Base-by-base conservation (phyloP, 805 yeast species). In the Sungouiella blattae region DNA sequence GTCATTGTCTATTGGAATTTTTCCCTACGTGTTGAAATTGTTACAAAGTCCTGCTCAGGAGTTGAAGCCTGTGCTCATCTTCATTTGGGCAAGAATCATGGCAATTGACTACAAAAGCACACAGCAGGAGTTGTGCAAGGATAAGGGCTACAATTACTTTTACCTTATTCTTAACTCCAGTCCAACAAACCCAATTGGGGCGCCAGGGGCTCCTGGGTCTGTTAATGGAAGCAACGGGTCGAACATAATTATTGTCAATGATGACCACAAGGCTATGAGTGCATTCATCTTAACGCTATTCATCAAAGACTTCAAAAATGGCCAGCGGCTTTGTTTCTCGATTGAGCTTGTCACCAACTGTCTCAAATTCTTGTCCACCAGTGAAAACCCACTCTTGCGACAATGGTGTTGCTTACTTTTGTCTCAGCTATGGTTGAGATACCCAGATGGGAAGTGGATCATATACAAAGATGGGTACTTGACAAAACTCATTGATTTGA, bases 11-110 rank as follows among this genome's bases (percentile, higher is more conserved):
- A 89, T 93, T 45, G 98, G 98, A 15, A 91, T 93, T 20, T 93
- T 91, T 60, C 98, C 98, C 0, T 93, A 93, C 54, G 95, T 93
- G 21, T 67, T 91, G 36, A 87, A 89, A 50, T 70, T 93, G 15
- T 64, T 93, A 22, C 98, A 91, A 55, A 82, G 94, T 40, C 98
- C 98, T 0, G 96, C 98, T 0, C 94, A 87, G 18, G 98, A 93
- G 52, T 68, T 93, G 40, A 88, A 88, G 51, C 98, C 98, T 0
- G 95, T 91, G 3, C 63, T 93, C 38, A 93, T 93, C 1, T 93
- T 91, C 52, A 93, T 93, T 36, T 93, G 98, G 98, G 96, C 98
- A 0, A 72, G 98, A 46, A 87, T 93, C 15, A 87, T 93, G 93
- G 89, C 97, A 3, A 94, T 93, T 16, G 98, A 91, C 59, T 83